phyloP scores from a whole-genome alignment of 129 eudicot genomes.

The Lactuca saligna region DNA sequence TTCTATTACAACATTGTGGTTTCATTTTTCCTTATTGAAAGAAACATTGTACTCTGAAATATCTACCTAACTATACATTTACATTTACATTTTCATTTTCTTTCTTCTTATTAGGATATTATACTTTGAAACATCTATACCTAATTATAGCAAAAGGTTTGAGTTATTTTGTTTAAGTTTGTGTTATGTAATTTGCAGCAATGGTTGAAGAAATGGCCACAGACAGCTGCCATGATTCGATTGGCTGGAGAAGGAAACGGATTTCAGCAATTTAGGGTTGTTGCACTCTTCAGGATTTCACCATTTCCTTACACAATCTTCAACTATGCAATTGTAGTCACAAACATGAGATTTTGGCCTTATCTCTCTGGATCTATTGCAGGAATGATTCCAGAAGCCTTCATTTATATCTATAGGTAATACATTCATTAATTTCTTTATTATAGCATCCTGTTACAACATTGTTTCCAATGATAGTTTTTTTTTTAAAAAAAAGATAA shows the following conservation, averaged over 20 bases:
- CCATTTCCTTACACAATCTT: conserved; percentile 94
- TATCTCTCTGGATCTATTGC: conserved; percentile 80
- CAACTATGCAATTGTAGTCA: conserved; percentile 88
- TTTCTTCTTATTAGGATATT: too few species aligned
- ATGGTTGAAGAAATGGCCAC: conserved; percentile 95
- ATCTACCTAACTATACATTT: too few species aligned
- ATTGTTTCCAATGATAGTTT: too few species aligned
- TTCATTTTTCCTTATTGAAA: too few species aligned
- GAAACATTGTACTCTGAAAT: too few species aligned
- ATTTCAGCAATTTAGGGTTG: conserved; percentile 82
- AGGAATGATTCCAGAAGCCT: conserved; percentile 96
- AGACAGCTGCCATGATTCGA: conserved; percentile 80
- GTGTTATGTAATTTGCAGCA: conserved; percentile 38
- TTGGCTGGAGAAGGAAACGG: conserved; percentile 87
- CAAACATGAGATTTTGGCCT: conserved; percentile 90
- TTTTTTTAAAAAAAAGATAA: too few species aligned
- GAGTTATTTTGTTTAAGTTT: neutral
- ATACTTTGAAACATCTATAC: too few species aligned
- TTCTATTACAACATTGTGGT: too few species aligned
- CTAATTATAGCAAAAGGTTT: neutral
- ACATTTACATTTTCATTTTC: too few species aligned
- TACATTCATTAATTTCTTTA: too few species aligned
- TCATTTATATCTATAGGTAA: conserved; percentile 79
- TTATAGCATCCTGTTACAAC: too few species aligned
- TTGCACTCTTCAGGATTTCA: conserved; percentile 78